Conservation (phyloP, 305 asterid species). For the Euphrasia arctica region DNA sequence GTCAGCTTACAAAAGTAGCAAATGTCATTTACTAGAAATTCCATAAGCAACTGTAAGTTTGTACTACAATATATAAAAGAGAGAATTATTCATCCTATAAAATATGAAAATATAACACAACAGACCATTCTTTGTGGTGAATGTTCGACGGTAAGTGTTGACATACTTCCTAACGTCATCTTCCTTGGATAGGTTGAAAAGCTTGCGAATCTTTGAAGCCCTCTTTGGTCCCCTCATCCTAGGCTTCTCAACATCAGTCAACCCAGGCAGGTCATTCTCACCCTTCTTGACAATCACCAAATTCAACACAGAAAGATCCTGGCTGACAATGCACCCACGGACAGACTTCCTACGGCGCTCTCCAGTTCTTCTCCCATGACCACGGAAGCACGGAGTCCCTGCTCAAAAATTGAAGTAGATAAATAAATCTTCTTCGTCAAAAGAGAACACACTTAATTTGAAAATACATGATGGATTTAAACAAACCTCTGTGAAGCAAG, state of each 20-base stretch:
- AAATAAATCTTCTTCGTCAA: neutral
- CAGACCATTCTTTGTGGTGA: conserved; percentile 34
- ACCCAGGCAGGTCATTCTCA: conserved; percentile 48
- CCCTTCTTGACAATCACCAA: conserved; percentile 56
- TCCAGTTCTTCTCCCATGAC: conserved; percentile 45
- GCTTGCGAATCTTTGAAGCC: conserved; percentile 56
- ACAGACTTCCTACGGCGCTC: conserved; percentile 58
- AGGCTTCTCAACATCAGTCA: conserved; percentile 52
- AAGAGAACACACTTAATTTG: neutral
- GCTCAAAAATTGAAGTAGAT: neutral
- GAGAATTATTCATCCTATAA: neutral
- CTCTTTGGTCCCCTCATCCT: conserved; percentile 61
- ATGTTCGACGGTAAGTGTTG: conserved; percentile 51
- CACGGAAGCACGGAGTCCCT: conserved; percentile 59
- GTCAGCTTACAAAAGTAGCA: neutral
- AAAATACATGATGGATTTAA: neutral
- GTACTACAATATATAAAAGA: neutral
- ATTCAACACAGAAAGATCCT: conserved; percentile 49
- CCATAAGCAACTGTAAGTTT: neutral
- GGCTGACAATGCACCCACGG: conserved; percentile 60
- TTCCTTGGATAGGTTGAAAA: conserved; percentile 51
- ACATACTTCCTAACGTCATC: conserved; percentile 54
- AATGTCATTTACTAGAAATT: neutral
- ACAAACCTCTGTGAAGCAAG: conserved; percentile 13
- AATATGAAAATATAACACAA: no score